Percentiles rank a stretch among this genome's conserved stretches.
These are phyloP conservation scores for Naumovozyma castellii DNA, from an alignment of 805 yeast genomes.

Conservation along the genomic window DNA sequence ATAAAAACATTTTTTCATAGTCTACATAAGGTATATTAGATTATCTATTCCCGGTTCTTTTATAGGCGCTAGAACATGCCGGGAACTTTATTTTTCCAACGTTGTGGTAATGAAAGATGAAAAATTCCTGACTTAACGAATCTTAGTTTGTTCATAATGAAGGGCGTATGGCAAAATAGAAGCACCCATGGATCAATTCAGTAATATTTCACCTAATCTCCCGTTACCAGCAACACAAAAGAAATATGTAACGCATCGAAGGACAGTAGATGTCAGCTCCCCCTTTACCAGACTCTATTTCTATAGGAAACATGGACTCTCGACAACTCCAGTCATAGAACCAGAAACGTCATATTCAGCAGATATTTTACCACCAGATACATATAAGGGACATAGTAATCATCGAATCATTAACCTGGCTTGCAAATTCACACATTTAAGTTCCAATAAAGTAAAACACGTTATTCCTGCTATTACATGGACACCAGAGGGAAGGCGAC, in stretches of 20 bases:
- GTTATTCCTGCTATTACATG: constrained; percentile 83
- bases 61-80: too few species aligned
- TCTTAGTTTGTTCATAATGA: too few species aligned
- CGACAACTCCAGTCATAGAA: constrained; percentile 18
- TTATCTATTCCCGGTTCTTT: too few species aligned
- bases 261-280: constrained; percentile 28
- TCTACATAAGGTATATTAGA: too few species aligned
- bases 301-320: constrained; percentile 23
- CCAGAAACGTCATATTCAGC: constrained; percentile 26
- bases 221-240: constrained; percentile 9
- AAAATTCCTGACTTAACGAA: too few species aligned
- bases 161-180: too few species aligned
- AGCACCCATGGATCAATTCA: neutral
- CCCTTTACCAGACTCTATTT: constrained; percentile 23
- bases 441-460: constrained; percentile 85
- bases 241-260: constrained; percentile 25
- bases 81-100: too few species aligned
- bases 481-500: constrained; percentile 93
- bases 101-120: too few species aligned
- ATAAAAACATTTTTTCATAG: too few species aligned
- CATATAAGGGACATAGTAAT: constrained; percentile 10
- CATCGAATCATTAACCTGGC: constrained; percentile 46
- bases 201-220: neutral
- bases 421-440: constrained; percentile 79
- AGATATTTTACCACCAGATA: constrained; percentile 26